Evolutionary conservation across 345 rosid species (phyloP).

Genomic region (Camelina sativa): DNA sequence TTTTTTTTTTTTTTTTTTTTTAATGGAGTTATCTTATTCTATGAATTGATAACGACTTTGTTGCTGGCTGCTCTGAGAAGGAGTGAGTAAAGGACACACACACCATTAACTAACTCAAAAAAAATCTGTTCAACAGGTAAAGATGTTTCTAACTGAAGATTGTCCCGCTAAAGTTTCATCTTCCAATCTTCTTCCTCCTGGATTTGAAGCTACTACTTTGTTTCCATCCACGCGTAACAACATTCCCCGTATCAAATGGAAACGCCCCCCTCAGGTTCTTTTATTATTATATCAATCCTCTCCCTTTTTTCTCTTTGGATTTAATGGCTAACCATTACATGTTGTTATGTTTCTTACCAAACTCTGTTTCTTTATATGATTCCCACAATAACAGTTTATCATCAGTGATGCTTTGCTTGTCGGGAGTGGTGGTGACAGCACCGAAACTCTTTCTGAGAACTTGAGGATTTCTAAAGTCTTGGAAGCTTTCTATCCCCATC

Average conservation of each 20-base stretch:
- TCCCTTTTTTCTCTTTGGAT: background rate
- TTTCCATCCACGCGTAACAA: slow-evolving; percentile 3
- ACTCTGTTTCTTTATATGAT: background rate
- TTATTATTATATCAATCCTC: no score
- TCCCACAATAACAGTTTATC: slow-evolving; percentile 45
- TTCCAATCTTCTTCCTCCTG: slow-evolving; percentile 47
- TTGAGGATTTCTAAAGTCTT: slow-evolving; percentile 52
- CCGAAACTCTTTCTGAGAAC: slow-evolving; percentile 47
- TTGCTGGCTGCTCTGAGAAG: no score
- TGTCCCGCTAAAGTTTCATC: slow-evolving; percentile 54
- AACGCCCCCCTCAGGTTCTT: slow-evolving; percentile 54
- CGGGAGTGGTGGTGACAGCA: slow-evolving; percentile 62
- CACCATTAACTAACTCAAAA: no score
- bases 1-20: no score
- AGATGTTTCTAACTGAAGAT: slow-evolving; percentile 51
- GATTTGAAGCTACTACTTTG: slow-evolving; percentile 37
- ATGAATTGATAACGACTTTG: no score
- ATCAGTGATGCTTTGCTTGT: slow-evolving; percentile 46
- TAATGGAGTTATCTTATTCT: no score
- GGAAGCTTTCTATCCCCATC: slow-evolving; percentile 58
- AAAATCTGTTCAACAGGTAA: slow-evolving; percentile 44
- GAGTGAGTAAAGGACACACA: no score
- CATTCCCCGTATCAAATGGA: slow-evolving; percentile 53
- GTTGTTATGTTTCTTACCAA: background rate
- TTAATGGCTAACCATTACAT: no score